Conservation (phyloP, 176 grass and related monocot species). For the sorghum (Sorghum bicolor) region Sorghum_bicolor_NCBIv3 NC_012872.2:69964501-69965000, state of each 20-base stretch:
- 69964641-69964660: neutral
- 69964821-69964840: neutral
- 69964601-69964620: slow-evolving; percentile 22
- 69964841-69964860: neutral
- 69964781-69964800: neutral
- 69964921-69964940: slow-evolving; percentile 40
- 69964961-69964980: slow-evolving; percentile 44
- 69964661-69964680: neutral
- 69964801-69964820: neutral
- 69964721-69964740: neutral
- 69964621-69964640: neutral
- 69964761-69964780: neutral
- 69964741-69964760: slow-evolving; percentile 26
- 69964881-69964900: slow-evolving; percentile 33
- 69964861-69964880: neutral
- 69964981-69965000: neutral
- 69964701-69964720: neutral
- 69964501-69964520: no score
- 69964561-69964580: neutral
- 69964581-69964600: neutral
- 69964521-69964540: neutral
- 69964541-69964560: neutral
- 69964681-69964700: neutral
- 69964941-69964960: neutral
- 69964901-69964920: slow-evolving; percentile 40